phyloP scores from a whole-genome alignment of 2,329 filamentous ascomycete species.

The Cladobotryum protrusum region DNA sequence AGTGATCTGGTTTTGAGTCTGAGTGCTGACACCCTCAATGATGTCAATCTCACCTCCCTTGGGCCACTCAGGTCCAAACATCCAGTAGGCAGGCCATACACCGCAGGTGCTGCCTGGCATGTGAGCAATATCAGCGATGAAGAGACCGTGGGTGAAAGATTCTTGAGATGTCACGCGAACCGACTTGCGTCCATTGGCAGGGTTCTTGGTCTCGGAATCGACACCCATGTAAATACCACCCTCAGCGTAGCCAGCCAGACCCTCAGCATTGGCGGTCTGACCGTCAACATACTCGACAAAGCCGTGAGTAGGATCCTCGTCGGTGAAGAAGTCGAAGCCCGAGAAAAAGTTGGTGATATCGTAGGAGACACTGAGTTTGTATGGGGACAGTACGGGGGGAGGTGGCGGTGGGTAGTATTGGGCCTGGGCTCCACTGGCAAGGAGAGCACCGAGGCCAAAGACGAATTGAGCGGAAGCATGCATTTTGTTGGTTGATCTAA shows the following conservation, averaged over 20 bases:
- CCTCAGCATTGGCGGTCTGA: constrained; percentile 48
- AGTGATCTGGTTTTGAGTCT: constrained; percentile 54
- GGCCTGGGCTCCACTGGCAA: constrained; percentile 21
- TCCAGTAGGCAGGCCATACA: constrained; percentile 70
- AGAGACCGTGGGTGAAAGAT: constrained; percentile 61
- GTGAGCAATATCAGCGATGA: constrained; percentile 67
- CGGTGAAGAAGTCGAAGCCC: constrained; percentile 49
- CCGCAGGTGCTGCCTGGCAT: constrained; percentile 70
- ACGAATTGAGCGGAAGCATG: constrained; percentile 17
- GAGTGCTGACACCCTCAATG: constrained; percentile 67
- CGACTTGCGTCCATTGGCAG: constrained; percentile 57
- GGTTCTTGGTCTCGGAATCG: constrained; percentile 53
- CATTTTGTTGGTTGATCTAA: constrained; percentile 11
- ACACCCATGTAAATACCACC: constrained; percentile 62
- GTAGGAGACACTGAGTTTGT: constrained; percentile 43
- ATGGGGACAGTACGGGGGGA: constrained; percentile 18
- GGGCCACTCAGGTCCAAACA: constrained; percentile 65
- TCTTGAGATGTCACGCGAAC: constrained; percentile 64
- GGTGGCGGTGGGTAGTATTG: background rate
- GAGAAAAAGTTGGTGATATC: constrained; percentile 51
- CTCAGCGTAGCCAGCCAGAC: constrained; percentile 52
- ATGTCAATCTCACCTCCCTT: constrained; percentile 69
- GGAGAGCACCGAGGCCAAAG: constrained; percentile 23
- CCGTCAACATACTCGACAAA: constrained; percentile 64
- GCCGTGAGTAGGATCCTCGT: constrained; percentile 64